Percentiles rank a stretch among this genome's conserved stretches.
Evolutionary conservation across 345 rosid genomes (phyloP).

Genomic region (Eucalyptus tenuipes): DNA sequence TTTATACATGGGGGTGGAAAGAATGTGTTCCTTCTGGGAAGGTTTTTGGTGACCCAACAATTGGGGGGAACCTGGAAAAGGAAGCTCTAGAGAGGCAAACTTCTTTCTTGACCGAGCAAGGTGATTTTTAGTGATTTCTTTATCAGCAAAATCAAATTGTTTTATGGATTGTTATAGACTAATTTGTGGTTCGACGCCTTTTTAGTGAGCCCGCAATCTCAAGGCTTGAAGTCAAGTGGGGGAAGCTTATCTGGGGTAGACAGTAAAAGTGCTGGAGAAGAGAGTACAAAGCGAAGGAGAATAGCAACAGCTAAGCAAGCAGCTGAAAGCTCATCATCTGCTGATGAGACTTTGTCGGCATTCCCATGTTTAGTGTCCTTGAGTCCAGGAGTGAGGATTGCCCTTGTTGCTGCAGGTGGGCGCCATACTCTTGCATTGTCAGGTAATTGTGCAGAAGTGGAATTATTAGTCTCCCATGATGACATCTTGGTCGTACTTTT

Average conservation of each 20-base stretch:
- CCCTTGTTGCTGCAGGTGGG: conserved; percentile 88
- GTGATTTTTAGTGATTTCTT: conserved; percentile 10
- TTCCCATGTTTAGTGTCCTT: conserved; percentile 82
- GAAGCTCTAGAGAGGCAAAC: conserved; percentile 47
- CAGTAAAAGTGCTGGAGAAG: conserved; percentile 43
- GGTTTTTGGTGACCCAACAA: conserved; percentile 41
- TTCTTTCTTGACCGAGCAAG: conserved; percentile 53
- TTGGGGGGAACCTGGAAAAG: conserved; percentile 22
- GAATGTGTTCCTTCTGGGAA: conserved; percentile 96
- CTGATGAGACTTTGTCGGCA: conserved; percentile 66
- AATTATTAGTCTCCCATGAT: not conserved
- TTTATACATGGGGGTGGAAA: conserved; percentile 99
- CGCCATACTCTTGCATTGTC: conserved; percentile 92
- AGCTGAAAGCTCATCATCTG: conserved; percentile 62
- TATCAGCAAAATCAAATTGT: not conserved
- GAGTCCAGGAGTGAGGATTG: conserved; percentile 82
- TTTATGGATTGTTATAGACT: not conserved
- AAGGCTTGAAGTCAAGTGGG: conserved; percentile 37
- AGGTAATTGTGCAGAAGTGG: conserved; percentile 28
- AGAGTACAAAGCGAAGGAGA: conserved; percentile 61
- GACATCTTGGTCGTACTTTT: not conserved
- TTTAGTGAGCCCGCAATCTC: conserved; percentile 53
- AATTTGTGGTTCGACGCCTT: not conserved
- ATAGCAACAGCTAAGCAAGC: conserved; percentile 53
- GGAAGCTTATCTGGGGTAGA: conserved; percentile 31